Conservation (phyloP, 176 grass and related monocot species). For the Carex kokanica region DNA sequence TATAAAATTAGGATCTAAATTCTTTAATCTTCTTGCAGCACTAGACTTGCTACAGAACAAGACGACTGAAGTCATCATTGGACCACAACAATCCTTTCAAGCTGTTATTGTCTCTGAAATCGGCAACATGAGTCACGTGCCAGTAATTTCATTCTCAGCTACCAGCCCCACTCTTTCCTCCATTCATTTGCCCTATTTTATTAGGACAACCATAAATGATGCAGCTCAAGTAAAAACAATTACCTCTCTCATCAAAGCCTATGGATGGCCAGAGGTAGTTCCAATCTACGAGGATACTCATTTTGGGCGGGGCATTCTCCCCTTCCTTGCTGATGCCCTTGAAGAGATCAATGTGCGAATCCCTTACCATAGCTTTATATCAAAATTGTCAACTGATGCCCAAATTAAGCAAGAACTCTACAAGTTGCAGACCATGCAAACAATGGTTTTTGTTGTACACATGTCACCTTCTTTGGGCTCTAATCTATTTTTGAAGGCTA, state of each 20-base stretch:
- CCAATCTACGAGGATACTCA: slow-evolving; percentile 38
- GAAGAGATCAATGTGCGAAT: slow-evolving; percentile 28
- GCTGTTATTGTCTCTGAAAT: slow-evolving; percentile 37
- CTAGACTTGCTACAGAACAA: slow-evolving; percentile 36
- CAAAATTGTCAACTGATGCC: slow-evolving; percentile 26
- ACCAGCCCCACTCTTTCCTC: slow-evolving; percentile 35
- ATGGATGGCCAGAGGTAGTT: slow-evolving; percentile 58
- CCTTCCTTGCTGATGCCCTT: slow-evolving; percentile 35
- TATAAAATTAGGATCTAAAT: background rate
- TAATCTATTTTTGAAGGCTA: slow-evolving; percentile 36
- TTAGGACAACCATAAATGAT: slow-evolving; percentile 36
- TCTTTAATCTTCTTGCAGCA: background rate
- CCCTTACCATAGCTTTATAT: slow-evolving; percentile 26
- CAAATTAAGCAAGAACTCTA: slow-evolving; percentile 40
- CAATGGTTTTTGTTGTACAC: slow-evolving; percentile 43
- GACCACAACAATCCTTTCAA: slow-evolving; percentile 56
- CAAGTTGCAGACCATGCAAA: slow-evolving; percentile 35
- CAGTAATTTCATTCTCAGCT: slow-evolving; percentile 45
- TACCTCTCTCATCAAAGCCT: slow-evolving; percentile 40
- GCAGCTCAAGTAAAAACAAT: slow-evolving; percentile 43
- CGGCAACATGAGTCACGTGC: slow-evolving; percentile 38
- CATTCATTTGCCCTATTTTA: slow-evolving; percentile 35
- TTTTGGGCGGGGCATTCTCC: slow-evolving; percentile 47
- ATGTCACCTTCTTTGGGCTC: slow-evolving; percentile 35
- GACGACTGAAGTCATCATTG: slow-evolving; percentile 39